Evolutionary conservation across 768 basidiomycete species (phyloP), one percentile per base, ranked within the genome.

Genomic region (Leccinum olivaceopallidum): DNA sequence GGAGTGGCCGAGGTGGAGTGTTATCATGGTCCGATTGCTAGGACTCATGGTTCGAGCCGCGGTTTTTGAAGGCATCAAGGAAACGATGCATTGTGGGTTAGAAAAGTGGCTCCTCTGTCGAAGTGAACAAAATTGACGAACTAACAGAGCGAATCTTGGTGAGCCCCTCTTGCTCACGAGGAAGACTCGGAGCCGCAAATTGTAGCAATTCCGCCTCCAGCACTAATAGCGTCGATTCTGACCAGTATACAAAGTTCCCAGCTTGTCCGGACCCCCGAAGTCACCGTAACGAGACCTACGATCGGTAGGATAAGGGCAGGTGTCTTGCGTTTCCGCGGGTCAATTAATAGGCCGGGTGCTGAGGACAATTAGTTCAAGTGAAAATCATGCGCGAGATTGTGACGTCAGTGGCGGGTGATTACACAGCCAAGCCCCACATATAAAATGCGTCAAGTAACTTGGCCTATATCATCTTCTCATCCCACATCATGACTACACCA

Each of bases 401-500:
- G 48, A 49, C 48, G 48, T 49, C 48, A 49, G 7, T 22, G 5
- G 22, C 12, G 47, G 22, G 20, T 47, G 37, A 18, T 47, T 47
- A 47, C 44, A 47, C 6, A 24, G 22, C 13, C n/a, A 6, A 20
- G n/a, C 42, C 9, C 42, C 42, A 42, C 39, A 44, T 44, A 44
- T 44, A 20, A 20, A 44, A 44, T 20, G 42, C 10, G 42, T 9
- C 42, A 42, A 44, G n/a, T 5, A 36, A 32, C 34, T 36, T n/a
- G 42, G n/a, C 42, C 42, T 12, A 0, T 44, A 12, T 44, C 10
- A 20, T 44, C 42, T 44, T 20, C 14, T 49, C 48, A 22, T 3
- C 13, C 24, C 37, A n/a, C n/a, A 51, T 10, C 24, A 75, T 73
- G 74, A 67, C 65, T 37, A 51, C 56, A 12, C 26, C 44, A 34